Percentiles rank a stretch among this genome's conserved stretches.
phyloP scores from a whole-genome alignment of 306 rosid species.

The Carpinus viminea region DNA sequence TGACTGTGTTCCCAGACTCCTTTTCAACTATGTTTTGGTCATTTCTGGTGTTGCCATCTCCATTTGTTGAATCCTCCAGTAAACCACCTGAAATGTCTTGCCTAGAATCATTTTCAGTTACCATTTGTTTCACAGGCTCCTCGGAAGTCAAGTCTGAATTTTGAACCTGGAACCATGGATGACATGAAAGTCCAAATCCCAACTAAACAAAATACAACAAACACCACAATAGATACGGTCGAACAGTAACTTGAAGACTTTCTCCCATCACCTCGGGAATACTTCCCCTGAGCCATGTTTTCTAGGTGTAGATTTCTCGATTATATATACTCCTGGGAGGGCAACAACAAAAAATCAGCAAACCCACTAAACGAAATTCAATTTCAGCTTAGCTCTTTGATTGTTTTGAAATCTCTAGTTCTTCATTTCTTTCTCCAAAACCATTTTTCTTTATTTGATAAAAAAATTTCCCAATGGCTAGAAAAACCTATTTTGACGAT shows the following conservation, averaged over 20 bases:
- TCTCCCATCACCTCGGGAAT: conserved; percentile 70
- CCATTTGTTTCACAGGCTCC: conserved; percentile 38
- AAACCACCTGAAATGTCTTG: conserved; percentile 47
- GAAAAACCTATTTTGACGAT: not conserved
- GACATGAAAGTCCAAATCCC: conserved; percentile 79
- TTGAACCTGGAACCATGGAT: conserved; percentile 55
- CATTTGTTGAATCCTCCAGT: conserved; percentile 30
- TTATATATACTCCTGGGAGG: conserved; percentile 34
- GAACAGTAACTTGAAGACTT: conserved; percentile 52
- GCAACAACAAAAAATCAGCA: conserved; percentile 30
- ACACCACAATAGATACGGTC: conserved; percentile 48
- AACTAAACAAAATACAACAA: conserved; percentile 69
- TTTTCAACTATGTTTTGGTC: conserved; percentile 29
- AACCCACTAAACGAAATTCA: conserved; percentile 12
- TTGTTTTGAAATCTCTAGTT: not conserved
- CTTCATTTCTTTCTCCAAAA: not conserved
- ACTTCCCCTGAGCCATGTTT: conserved; percentile 62
- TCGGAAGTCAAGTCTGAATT: conserved; percentile 43
- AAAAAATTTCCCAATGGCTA: no score
- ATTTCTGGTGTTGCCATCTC: conserved; percentile 32
- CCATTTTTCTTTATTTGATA: not conserved
- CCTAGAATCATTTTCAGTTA: conserved; percentile 27
- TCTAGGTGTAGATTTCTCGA: conserved; percentile 21
- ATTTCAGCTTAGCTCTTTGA: not conserved
- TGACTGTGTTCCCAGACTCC: conserved; percentile 26